Evolutionary conservation across 352 stramenopile genomes (phyloP).

Genomic region (Globisporangium heterothallicum): DNA sequence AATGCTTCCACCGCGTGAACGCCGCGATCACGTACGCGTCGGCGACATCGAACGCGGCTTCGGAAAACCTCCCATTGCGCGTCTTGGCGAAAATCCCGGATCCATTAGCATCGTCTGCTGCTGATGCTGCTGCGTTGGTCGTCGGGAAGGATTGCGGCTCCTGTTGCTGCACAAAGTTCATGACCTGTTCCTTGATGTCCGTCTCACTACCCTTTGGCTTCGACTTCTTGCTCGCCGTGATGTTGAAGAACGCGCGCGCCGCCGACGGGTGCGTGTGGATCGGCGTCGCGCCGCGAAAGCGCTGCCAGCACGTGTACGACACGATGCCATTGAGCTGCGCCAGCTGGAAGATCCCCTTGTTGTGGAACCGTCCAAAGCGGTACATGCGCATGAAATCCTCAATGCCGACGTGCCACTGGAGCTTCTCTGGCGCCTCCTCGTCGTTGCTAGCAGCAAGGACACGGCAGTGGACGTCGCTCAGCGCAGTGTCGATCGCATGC

Average conservation of each 20-base stretch:
- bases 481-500: slow-evolving; percentile 35
- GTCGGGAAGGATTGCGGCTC: slow-evolving; percentile 31
- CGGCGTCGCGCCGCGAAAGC: slow-evolving; percentile 37
- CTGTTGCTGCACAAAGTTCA: slow-evolving; percentile 49
- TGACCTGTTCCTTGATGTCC: slow-evolving; percentile 67
- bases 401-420: slow-evolving; percentile 65
- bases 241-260: slow-evolving; percentile 57
- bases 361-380: slow-evolving; percentile 67
- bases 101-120: background rate
- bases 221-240: slow-evolving; percentile 25
- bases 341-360: slow-evolving; percentile 81
- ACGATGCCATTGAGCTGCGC: slow-evolving; percentile 85
- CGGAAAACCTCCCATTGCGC: slow-evolving; percentile 32
- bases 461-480: slow-evolving; percentile 25
- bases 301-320: slow-evolving; percentile 69
- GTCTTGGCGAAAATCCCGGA: slow-evolving; percentile 13
- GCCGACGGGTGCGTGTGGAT: slow-evolving; percentile 71
- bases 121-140: background rate
- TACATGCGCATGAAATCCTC: slow-evolving; percentile 87
- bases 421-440: slow-evolving; percentile 4
- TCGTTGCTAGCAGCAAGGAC: slow-evolving; percentile 5
- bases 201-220: slow-evolving; percentile 11
- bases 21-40: slow-evolving; percentile 80
- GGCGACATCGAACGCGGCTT: slow-evolving; percentile 67
- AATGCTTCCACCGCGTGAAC: slow-evolving; percentile 51